Percentiles rank a stretch among this genome's conserved stretches.
These are phyloP conservation scores for Chrysosporium keratinophilum DNA, from an alignment of 2,329 filamentous ascomycete genomes.

Conservation along the genomic window DNA sequence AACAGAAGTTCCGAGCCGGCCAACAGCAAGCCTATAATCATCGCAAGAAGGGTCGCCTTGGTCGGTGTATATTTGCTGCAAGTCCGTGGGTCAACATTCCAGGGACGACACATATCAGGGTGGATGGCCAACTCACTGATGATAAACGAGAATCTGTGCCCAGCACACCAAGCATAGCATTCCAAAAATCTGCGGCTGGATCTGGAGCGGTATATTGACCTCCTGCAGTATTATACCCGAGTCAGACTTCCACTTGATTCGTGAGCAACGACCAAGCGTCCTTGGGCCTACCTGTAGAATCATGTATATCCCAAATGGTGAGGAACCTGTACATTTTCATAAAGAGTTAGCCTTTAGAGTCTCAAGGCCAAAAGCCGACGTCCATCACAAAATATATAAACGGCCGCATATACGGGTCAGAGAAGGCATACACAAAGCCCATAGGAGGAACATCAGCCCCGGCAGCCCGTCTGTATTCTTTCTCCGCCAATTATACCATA, in stretches of 20 bases:
- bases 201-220: conserved; percentile 46
- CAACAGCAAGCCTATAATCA: conserved; percentile 37
- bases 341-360: not conserved
- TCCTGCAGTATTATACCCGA: conserved; percentile 29
- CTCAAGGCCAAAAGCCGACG: not conserved
- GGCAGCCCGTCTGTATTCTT: conserved; percentile 55
- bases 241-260: not conserved
- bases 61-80: conserved; percentile 32
- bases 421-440: conserved; percentile 36
- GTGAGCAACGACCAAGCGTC: not conserved
- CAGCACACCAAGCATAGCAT: conserved; percentile 42
- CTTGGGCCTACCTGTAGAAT: conserved; percentile 37
- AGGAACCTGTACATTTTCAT: conserved; percentile 24
- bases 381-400: not conserved
- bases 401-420: not conserved
- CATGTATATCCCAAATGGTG: conserved; percentile 45
- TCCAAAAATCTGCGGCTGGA: conserved; percentile 46
- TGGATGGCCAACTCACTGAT: not conserved
- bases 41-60: conserved; percentile 38
- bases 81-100: too few species aligned
- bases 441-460: conserved; percentile 52
- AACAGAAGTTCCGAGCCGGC: conserved; percentile 47
- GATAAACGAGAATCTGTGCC: conserved; percentile 45
- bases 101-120: conserved; percentile 20
- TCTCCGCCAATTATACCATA: conserved; percentile 52